These are phyloP conservation scores for Iberis amara DNA, from an alignment of 441 rosid species.

Conservation along the genomic window DNA sequence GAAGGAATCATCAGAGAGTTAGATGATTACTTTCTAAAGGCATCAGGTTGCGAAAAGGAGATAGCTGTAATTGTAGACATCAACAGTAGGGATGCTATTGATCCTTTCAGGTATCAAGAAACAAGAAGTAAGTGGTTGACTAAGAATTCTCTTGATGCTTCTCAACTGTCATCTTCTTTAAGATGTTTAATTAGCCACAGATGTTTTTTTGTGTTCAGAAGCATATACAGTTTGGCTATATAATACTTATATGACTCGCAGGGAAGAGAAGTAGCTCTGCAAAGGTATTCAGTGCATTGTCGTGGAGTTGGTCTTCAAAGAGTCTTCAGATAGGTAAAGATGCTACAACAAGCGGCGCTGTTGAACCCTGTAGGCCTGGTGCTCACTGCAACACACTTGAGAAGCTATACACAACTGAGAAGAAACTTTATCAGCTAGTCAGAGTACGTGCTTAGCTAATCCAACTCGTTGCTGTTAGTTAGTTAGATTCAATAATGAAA, in stretches of 20 bases:
- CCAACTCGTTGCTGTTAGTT: constrained; percentile 21
- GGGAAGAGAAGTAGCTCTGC: constrained; percentile 80
- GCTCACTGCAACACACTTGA: constrained; percentile 79
- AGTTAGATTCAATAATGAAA: background rate
- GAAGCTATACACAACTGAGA: constrained; percentile 68
- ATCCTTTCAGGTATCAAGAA: constrained; percentile 47
- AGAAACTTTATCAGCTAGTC: constrained; percentile 72
- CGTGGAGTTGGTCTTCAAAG: constrained; percentile 93
- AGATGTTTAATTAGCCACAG: too few relatives aligned
- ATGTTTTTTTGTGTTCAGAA: background rate
- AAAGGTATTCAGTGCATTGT: constrained; percentile 80
- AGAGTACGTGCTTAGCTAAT: constrained; percentile 46
- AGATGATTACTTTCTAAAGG: constrained; percentile 86
- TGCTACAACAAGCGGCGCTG: constrained; percentile 35
- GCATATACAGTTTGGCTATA: background rate
- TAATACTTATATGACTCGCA: constrained; percentile 32
- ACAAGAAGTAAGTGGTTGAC: constrained; percentile 49
- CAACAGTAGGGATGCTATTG: constrained; percentile 42
- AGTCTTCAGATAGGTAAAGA: constrained; percentile 51
- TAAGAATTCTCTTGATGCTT: constrained; percentile 7
- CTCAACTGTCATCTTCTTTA: too few relatives aligned
- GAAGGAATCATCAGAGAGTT: constrained; percentile 63
- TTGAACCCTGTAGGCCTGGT: constrained; percentile 77
- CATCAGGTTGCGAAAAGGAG: constrained; percentile 68
- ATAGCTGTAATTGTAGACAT: constrained; percentile 71